Evolutionary conservation across 495 filamentous ascomycete genomes (phyloP).

Genomic region (Penicillium cataractarum): DNA sequence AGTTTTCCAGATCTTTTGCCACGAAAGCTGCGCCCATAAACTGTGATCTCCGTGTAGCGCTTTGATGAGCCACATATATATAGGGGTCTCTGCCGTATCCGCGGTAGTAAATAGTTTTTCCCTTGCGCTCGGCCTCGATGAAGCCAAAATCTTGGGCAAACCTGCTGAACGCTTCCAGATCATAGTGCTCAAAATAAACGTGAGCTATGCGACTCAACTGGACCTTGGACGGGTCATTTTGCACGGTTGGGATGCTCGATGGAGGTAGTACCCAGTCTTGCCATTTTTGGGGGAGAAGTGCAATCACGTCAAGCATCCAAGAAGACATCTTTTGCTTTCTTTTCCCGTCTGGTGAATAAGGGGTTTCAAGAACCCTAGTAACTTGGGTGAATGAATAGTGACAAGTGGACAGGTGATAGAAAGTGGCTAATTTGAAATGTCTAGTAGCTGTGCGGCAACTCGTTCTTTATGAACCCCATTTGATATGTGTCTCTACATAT

Average conservation of each 20-base stretch:
- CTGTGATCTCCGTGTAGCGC: slow-evolving; percentile 35
- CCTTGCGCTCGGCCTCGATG: slow-evolving; percentile 35
- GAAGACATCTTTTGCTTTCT: neutral
- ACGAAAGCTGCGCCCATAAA: slow-evolving; percentile 58
- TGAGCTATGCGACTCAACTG: slow-evolving; percentile 56
- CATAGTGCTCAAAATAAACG: slow-evolving; percentile 58
- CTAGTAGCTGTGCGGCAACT: too few species aligned
- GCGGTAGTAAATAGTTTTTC: slow-evolving; percentile 58
- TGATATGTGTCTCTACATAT: too few species aligned
- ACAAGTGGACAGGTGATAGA: too few species aligned
- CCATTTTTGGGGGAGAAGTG: slow-evolving; percentile 2
- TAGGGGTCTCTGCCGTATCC: slow-evolving; percentile 60
- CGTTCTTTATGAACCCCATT: too few species aligned
- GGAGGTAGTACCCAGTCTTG: slow-evolving; percentile 14
- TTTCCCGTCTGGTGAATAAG: too few species aligned
- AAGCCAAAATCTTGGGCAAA: slow-evolving; percentile 62
- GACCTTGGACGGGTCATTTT: slow-evolving; percentile 31
- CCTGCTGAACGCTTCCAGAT: slow-evolving; percentile 48
- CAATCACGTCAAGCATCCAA: slow-evolving; percentile 4
- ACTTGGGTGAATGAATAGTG: too few species aligned
- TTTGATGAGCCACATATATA: slow-evolving; percentile 51
- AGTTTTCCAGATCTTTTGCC: slow-evolving; percentile 57
- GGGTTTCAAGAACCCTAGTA: too few species aligned
- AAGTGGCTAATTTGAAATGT: too few species aligned
- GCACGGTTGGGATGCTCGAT: slow-evolving; percentile 9